Evolutionary conservation across 148 eudicot genomes (phyloP), one percentile per base, ranked within the genome.

Genomic region (Pharnaceum exiguum): DNA sequence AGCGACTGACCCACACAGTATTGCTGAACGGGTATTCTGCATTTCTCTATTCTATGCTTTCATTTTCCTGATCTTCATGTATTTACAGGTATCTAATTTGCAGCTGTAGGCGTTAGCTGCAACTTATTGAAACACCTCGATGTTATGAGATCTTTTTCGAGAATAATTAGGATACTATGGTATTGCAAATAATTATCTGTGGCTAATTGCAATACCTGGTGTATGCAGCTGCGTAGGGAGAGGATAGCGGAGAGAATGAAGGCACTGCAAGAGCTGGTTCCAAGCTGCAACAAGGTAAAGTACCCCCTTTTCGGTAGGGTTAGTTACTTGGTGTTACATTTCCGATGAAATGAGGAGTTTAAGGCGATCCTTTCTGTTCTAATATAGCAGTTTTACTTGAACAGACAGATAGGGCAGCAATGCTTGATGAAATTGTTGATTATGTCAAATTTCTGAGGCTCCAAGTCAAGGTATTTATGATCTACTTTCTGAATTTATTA

Each of bases 321-420:
- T 50, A 11, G 25, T 26, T 27, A 51, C 55, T 26, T 22, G 2
- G 39, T 57, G 28, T 32, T 39, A 39, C 30, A 15, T 10, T 19
- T 24, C 4, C 13, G 19, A 52, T 19, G 19, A 39, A 58, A 17
- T 39, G 48, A 44, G 37, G 36, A 7, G 12, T 48, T 21, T 51
- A 19, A 26, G 35, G 35, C 45, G 42, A 22, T 39, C 48, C 26
- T 38, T 19, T 26, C 17, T 40, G 42, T 21, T 57, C 30, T 55
- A 24, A 57, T 40, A n/a, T 44, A 44, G 43, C 44, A 22, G 6
- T 46, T 10, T 62, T 66, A 24, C 38, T 46, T 50, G 25, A 37
- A 52, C 82, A 77, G 82, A 66, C 78, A n/a, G 82, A 77, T 57
- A 70, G 78, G 55, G 82, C 82, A 9, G 82, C 77, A 54, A 77